These are phyloP conservation scores for Trichosporon asahii DNA, from an alignment of 1,284 basidiomycete species.

Conservation along the genomic window DNA sequence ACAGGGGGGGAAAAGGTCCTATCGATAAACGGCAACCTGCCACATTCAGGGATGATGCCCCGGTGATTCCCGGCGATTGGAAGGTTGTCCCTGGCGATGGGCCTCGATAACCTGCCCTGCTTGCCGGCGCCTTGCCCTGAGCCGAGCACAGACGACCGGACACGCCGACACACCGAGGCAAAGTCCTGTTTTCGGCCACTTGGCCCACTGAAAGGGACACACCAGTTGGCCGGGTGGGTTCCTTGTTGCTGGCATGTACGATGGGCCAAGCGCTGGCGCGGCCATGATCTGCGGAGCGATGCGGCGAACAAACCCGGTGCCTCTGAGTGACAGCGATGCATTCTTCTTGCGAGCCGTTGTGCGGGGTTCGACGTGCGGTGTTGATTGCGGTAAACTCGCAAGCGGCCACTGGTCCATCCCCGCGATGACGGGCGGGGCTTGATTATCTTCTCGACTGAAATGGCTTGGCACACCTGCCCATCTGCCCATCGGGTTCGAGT, in stretches of 20 bases:
- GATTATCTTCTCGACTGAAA: background rate
- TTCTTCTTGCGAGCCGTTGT: background rate
- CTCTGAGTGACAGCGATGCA: background rate
- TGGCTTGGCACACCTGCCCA: background rate
- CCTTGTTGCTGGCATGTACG: background rate
- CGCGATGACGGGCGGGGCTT: background rate
- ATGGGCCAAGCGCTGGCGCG: background rate
- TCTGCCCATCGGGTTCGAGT: background rate
- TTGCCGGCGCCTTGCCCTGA: background rate
- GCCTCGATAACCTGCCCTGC: slow-evolving; percentile 1
- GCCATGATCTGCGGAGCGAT: background rate
- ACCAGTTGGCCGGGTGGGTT: background rate
- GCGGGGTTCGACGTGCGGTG: background rate
- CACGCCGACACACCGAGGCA: too few species aligned
- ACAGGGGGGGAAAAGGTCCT: background rate
- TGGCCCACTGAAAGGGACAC: background rate
- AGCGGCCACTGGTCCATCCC: background rate
- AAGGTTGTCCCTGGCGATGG: too few species aligned
- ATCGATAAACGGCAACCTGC: slow-evolving; percentile 7
- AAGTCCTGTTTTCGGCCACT: background rate
- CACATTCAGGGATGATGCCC: slow-evolving; percentile 5
- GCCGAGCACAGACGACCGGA: background rate
- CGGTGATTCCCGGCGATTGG: slow-evolving; percentile 5
- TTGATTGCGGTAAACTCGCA: background rate
- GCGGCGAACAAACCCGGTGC: background rate